Evolutionary conservation across 345 rosid species (phyloP).

Genomic region (Erodium maritimum): DNA sequence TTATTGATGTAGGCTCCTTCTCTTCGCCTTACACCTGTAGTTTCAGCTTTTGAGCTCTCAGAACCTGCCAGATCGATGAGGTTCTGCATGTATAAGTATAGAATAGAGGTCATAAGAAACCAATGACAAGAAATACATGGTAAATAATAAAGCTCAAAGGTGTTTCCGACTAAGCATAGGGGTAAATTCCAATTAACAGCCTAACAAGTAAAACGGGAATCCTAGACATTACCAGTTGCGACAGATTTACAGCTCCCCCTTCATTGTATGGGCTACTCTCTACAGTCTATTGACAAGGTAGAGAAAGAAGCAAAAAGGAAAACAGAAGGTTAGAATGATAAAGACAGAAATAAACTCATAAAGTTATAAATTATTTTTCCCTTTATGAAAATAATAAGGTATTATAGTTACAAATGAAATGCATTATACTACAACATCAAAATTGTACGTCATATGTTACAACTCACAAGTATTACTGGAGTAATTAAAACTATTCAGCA

Average conservation of each 20-base stretch:
- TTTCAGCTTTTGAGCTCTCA: constrained; percentile 97
- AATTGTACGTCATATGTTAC: background rate
- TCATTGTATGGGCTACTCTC: constrained; percentile 82
- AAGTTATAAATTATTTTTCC: too few species aligned
- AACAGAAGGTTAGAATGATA: background rate
- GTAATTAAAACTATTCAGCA: background rate
- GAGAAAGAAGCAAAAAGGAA: constrained; percentile 6
- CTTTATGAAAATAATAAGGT: background rate
- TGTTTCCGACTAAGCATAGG: background rate
- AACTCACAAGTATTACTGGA: background rate
- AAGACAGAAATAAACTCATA: background rate
- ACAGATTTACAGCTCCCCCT: constrained; percentile 89
- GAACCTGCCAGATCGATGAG: constrained; percentile 99
- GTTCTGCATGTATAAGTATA: constrained; percentile 68
- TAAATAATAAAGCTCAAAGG: background rate
- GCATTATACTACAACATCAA: background rate
- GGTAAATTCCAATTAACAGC: background rate
- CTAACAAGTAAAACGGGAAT: constrained; percentile 4
- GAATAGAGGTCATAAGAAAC: constrained; percentile 13
- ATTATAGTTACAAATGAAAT: background rate
- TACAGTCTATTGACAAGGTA: constrained; percentile 47
- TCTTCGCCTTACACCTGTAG: constrained; percentile 84
- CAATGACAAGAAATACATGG: constrained; percentile 5
- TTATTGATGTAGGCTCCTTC: constrained; percentile 98
- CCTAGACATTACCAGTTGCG: constrained; percentile 72